Evolutionary conservation across 2,329 filamentous ascomycete species (phyloP).

Genomic region (Alternaria hordeiaustralica): DNA sequence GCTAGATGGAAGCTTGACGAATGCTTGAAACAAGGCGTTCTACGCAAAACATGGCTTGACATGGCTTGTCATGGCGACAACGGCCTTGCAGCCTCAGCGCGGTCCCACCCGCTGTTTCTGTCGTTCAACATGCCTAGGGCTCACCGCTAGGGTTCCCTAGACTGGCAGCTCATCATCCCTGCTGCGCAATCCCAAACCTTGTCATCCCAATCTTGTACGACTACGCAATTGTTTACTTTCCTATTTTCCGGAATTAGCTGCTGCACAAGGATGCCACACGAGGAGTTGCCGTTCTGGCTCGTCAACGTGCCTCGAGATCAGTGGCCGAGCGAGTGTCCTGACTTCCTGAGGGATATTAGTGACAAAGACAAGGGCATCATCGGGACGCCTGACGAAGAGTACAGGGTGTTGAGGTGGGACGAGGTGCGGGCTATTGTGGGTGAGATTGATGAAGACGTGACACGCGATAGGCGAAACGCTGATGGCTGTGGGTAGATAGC

Average conservation of each 20-base stretch:
- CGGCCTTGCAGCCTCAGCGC: slow-evolving; percentile 8
- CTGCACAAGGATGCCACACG: slow-evolving; percentile 9
- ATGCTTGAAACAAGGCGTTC: slow-evolving; percentile 19
- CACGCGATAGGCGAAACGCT: slow-evolving; percentile 6
- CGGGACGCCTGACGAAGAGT: slow-evolving; percentile 71
- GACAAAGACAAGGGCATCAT: slow-evolving; percentile 75
- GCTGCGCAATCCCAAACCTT: slow-evolving; percentile 8
- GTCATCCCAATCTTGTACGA: slow-evolving; percentile 7
- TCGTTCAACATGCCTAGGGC: slow-evolving; percentile 8
- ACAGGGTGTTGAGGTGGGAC: slow-evolving; percentile 70
- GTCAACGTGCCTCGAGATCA: slow-evolving; percentile 72
- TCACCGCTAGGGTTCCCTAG: slow-evolving; percentile 8
- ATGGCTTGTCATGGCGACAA: slow-evolving; percentile 9
- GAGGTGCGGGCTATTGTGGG: slow-evolving; percentile 66
- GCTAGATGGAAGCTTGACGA: neutral
- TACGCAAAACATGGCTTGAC: slow-evolving; percentile 18
- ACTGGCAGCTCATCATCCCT: slow-evolving; percentile 13
- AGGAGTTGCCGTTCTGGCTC: slow-evolving; percentile 75
- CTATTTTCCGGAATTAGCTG: neutral
- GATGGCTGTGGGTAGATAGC: slow-evolving; percentile 47
- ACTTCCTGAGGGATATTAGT: slow-evolving; percentile 68
- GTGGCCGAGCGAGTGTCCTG: slow-evolving; percentile 72
- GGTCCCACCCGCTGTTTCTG: slow-evolving; percentile 20
- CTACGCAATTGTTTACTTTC: neutral
- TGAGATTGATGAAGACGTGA: slow-evolving; percentile 21